Conservation (phyloP, 768 basidiomycete species). For the Phaffia australis region DNA sequence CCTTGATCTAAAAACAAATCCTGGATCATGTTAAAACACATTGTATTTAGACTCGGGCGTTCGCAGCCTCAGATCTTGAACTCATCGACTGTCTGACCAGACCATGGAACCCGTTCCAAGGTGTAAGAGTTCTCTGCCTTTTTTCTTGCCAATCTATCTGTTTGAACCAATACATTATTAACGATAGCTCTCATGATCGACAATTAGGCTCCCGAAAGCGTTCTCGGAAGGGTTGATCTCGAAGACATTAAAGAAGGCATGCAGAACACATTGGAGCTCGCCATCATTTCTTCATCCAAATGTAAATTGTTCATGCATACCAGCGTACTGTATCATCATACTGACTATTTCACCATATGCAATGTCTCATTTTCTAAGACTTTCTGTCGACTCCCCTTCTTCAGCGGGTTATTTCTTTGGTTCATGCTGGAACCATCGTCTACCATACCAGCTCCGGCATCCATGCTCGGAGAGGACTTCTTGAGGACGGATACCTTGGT, state of each 20-base stretch:
- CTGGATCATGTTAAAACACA: background rate
- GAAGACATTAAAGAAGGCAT: slow-evolving; percentile 55
- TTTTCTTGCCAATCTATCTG: background rate
- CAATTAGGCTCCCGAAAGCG: slow-evolving; percentile 7
- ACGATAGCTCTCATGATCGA: background rate
- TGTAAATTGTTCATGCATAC: slow-evolving; percentile 29
- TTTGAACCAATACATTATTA: background rate
- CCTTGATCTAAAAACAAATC: slow-evolving; percentile 2
- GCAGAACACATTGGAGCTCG: slow-evolving; percentile 69
- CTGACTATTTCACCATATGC: too few relatives aligned
- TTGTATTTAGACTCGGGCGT: slow-evolving; percentile 70
- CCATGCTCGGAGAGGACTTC: too few relatives aligned
- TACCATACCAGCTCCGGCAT: slow-evolving; percentile 41
- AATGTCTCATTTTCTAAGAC: too few relatives aligned
- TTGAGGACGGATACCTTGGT: too few relatives aligned
- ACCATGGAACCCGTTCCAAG: slow-evolving; percentile 73
- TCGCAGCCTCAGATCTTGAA: slow-evolving; percentile 57
- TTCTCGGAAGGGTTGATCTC: slow-evolving; percentile 59
- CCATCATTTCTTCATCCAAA: slow-evolving; percentile 57
- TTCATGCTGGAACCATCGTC: slow-evolving; percentile 53
- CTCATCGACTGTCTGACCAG: slow-evolving; percentile 68
- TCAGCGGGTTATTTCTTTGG: slow-evolving; percentile 76
- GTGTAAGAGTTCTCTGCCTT: slow-evolving; percentile 31
- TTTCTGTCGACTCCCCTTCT: slow-evolving; percentile 74
- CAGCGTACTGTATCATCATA: too few relatives aligned